phyloP scores from a whole-genome alignment of 495 filamentous ascomycete genomes.

The Xylaria bambusicola region DNA sequence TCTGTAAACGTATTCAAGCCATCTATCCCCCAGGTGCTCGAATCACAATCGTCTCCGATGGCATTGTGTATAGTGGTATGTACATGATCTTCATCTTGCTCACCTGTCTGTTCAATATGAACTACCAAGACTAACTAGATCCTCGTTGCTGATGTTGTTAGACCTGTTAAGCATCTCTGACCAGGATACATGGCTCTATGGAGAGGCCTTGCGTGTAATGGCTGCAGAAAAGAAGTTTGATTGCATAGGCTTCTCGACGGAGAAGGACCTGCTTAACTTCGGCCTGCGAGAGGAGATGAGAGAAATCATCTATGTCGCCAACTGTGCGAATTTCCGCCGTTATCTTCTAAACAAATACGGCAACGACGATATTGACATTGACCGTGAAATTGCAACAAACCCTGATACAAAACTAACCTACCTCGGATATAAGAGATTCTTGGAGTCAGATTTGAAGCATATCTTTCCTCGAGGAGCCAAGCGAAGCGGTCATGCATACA shows the following conservation, averaged over 20 bases:
- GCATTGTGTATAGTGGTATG: conserved; percentile 55
- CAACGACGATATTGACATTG: conserved; percentile 47
- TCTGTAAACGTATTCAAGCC: conserved; percentile 42
- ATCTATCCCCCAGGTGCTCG: conserved; percentile 51
- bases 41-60: conserved; percentile 54
- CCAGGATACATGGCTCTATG: conserved; percentile 53
- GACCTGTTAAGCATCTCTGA: conserved; percentile 54
- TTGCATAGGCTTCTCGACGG: conserved; percentile 49
- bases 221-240: conserved; percentile 43
- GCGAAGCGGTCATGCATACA: conserved; percentile 47
- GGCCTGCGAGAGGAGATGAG: conserved; percentile 41
- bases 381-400: conserved; percentile 49
- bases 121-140: too few species aligned
- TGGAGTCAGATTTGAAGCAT: conserved; percentile 57
- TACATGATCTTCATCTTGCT: neutral
- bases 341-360: conserved; percentile 49
- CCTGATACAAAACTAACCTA: conserved; percentile 59
- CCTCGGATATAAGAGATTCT: conserved; percentile 60
- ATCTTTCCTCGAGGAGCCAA: conserved; percentile 42
- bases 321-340: conserved; percentile 52
- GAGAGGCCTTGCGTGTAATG: conserved; percentile 49
- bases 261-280: conserved; percentile 54
- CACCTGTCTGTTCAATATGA: too few species aligned
- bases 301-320: conserved; percentile 52
- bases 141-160: conserved; percentile 6